Evolutionary conservation across 306 rosid species (phyloP), one percentile per base, ranked within the genome.

Genomic region (Cajanus cajan): DNA sequence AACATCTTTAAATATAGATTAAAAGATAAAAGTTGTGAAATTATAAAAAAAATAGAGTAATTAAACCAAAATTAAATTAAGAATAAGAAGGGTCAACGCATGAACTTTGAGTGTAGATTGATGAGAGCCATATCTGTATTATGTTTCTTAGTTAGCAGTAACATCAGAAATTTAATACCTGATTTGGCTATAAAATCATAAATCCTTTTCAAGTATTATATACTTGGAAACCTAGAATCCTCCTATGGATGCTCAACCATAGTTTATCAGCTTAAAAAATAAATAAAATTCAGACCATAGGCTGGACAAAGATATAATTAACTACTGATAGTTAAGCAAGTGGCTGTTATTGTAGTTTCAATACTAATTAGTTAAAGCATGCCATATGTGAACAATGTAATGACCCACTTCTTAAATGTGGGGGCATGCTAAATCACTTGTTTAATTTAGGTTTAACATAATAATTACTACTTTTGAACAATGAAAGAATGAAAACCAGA

Each of bases 401-500:
- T 77, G 55, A 39, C 67, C 67, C 81, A 65, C 64, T 64, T 7
- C 73, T 63, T 63, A 48, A 64, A 6, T 64, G 48, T 34, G 37
- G 57, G 11, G 31, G 5, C 33, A 6, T 4, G 43, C 21, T 25
- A 54, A 25, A 54, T 68, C 76, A 54, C 61, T 55, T 41, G 28
- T 18, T 66, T n/a, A n/a, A n/a, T n/a, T n/a, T 16, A 25, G 36
- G 41, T 78, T 67, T 41, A 51, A 3, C n/a, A n/a, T n/a, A 51
- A 52, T 36, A 33, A 24, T 25, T 11, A 25, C 39, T 24, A 12
- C 18, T 11, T 58, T 58, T 58, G 4, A 6, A 12, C 5, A 25
- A 55, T 54, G 2, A 76, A 34, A 52, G 14, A 57, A 55, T 40
- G 15, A 54, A 51, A 41, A 58, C 47, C 10, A 57, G 16, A 21